Conservation (phyloP, 2,329 filamentous ascomycete species). For the Fusarium luffae region DNA sequence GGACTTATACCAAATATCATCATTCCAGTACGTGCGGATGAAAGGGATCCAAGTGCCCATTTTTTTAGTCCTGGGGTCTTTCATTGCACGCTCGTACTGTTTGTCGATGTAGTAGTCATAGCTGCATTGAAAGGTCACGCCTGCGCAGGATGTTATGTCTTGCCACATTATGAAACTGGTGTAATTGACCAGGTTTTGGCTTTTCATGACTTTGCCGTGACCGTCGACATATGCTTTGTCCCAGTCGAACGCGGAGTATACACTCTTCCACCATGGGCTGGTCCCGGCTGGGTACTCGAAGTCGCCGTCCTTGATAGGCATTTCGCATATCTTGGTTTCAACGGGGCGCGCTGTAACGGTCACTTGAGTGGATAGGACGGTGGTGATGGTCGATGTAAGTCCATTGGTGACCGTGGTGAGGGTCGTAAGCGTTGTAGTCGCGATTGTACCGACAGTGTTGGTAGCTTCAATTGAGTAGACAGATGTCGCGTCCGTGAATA, state of each 20-base stretch:
- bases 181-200: neutral
- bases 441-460: constrained; percentile 4
- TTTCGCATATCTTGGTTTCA: neutral
- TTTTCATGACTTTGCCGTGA: neutral
- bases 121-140: constrained; percentile 5
- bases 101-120: constrained; percentile 19
- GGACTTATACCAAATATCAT: neutral
- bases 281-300: neutral
- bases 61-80: neutral
- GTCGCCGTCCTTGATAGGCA: constrained; percentile 14
- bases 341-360: constrained; percentile 11
- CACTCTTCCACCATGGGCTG: neutral
- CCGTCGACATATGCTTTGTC: neutral
- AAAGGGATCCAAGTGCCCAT: neutral
- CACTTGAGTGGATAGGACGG: neutral
- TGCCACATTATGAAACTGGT: neutral
- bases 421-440: neutral
- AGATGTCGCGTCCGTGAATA: constrained; percentile 11
- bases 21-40: constrained; percentile 8
- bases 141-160: constrained; percentile 2
- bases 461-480: constrained; percentile 13
- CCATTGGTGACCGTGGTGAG: constrained; percentile 7
- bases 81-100: neutral
- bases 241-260: neutral
- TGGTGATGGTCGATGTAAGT: constrained; percentile 4